These are phyloP conservation scores for Fraxinus quadrangulata DNA, from an alignment of 257 asterid species.

Conservation along the genomic window DNA sequence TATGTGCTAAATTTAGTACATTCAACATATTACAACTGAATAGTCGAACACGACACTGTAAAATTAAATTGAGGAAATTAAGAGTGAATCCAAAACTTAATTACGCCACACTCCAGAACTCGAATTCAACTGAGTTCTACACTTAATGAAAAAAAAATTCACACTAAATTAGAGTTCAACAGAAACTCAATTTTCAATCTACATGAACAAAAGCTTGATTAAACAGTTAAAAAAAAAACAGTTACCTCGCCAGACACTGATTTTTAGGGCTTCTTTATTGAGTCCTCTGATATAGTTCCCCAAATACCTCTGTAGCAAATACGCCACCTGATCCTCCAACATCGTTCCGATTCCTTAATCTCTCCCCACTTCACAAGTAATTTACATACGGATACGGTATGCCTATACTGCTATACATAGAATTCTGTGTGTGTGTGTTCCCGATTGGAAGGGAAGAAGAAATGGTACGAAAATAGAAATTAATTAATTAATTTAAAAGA, in stretches of 20 bases:
- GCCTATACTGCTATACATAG: neutral
- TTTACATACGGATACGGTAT: neutral
- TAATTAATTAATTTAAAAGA: neutral
- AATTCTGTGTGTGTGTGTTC: neutral
- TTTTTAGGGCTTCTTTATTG: constrained; percentile 92
- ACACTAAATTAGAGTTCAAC: neutral
- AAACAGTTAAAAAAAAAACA: neutral
- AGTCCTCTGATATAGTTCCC: constrained; percentile 97
- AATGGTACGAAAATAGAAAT: neutral
- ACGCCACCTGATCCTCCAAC: constrained; percentile 99
- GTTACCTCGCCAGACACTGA: constrained; percentile 99
- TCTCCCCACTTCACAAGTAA: neutral
- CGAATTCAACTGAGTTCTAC: neutral
- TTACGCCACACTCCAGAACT: neutral
- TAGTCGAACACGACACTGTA: neutral
- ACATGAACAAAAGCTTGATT: neutral
- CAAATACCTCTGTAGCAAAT: constrained; percentile 81
- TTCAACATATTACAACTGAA: neutral
- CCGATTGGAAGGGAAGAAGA: neutral
- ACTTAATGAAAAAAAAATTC: too few species aligned
- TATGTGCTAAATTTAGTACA: too few species aligned
- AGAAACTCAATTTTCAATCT: neutral
- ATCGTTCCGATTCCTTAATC: constrained; percentile 42
- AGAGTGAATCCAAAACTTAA: neutral
- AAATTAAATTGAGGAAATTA: neutral